Evolutionary conservation across 2,329 filamentous ascomycete genomes (phyloP), one percentile per base, ranked within the genome.

Genomic region (Sodiomyces alkalinus): DNA sequence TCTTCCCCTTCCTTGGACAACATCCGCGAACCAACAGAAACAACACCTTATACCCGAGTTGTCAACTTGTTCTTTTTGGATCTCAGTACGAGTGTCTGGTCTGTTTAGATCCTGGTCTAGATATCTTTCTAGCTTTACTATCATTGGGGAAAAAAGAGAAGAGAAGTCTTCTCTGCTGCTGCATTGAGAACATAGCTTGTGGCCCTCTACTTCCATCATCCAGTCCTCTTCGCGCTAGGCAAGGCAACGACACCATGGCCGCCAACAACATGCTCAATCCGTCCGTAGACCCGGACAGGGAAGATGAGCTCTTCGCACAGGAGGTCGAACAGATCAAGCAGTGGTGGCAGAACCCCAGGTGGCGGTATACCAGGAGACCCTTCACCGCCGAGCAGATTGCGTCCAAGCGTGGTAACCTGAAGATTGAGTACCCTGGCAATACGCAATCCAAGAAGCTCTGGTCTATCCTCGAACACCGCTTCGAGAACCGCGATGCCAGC

Each of bases 351-450:
- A 81, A 92, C 45, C 72, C 83, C 32, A 71, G 90, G 65, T 98
- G 90, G 90, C 71, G 81, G 51, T 73, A 82, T 56, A 98, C 90
- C 44, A 86, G 80, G 61, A 71, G 90, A 33, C 77, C 90, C 15
- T 98, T 90, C 53, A 93, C 86, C 4, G 85, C 90, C 18, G 90
- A 96, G 65, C 81, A 92, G 60, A 96, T 98, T 48, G 90, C 92
- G 38, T 77, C 81, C 29, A 98, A 98, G 71, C 69, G 90, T 48
- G 90, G 90, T 33, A 86, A 80, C 47, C 62, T 98, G 44, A 82
- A 79, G 57, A 79, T 96, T 43, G 69, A 92, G 38, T 96, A 96
- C 52, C 78, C 90, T 13, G 90, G 86, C 60, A 92, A 92, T 53
- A 62, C 61, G 12, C 77, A 86, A 58, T 69, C 80, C 26, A 94